phyloP scores from a whole-genome alignment of 352 stramenopile species.

The Phytopythium sindhum region DNA sequence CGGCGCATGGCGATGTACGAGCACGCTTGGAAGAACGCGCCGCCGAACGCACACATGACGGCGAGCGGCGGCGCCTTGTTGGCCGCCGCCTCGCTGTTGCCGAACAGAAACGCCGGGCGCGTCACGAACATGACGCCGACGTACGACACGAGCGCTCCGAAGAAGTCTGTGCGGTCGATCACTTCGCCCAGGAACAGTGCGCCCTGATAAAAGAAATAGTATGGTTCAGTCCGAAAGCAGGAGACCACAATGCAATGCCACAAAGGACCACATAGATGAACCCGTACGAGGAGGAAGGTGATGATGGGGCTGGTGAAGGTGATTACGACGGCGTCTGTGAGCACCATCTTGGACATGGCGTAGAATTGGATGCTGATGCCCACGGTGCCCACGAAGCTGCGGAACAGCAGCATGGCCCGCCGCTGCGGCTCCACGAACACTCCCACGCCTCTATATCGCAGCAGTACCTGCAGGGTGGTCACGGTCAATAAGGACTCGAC shows the following conservation, averaged over 20 bases:
- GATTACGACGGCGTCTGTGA: constrained; percentile 62
- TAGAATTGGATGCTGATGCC: constrained; percentile 66
- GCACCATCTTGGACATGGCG: constrained; percentile 68
- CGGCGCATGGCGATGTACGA: constrained; percentile 38
- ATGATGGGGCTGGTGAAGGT: constrained; percentile 63
- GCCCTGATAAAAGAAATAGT: constrained; percentile 7
- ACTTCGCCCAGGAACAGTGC: constrained; percentile 19
- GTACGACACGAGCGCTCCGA: constrained; percentile 17
- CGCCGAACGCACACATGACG: constrained; percentile 30
- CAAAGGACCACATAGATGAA: neutral
- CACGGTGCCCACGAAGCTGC: constrained; percentile 46
- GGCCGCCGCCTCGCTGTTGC: constrained; percentile 2
- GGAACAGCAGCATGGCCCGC: constrained; percentile 29
- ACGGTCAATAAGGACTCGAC: neutral
- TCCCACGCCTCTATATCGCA: constrained; percentile 18
- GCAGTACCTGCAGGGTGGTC: constrained; percentile 14
- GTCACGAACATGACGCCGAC: constrained; percentile 24
- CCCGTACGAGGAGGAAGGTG: constrained; percentile 58
- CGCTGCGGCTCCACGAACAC: constrained; percentile 18
- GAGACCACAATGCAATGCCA: neutral
- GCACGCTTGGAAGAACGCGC: constrained; percentile 27
- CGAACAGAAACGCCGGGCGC: constrained; percentile 18
- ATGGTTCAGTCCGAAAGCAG: neutral
- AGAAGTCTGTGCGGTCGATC: constrained; percentile 14
- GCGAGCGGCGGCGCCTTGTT: constrained; percentile 17